Conservation (phyloP, 371 early-diverging fungal genomes). For the Enterocytospora artemiae region DNA sequence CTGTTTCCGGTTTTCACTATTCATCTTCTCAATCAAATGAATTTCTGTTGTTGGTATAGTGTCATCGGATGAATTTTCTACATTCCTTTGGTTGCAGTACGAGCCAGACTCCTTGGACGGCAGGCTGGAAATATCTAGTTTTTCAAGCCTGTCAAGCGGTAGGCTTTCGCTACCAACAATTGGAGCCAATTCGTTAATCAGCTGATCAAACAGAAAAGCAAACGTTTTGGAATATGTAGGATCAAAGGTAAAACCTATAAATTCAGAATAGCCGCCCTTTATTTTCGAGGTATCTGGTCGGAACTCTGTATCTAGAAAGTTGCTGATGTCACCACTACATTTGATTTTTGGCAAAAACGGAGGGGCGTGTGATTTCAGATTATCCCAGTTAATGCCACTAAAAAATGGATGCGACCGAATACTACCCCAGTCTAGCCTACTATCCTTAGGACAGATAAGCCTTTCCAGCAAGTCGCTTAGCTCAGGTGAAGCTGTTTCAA, state of each 20-base stretch:
- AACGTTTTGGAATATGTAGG: constrained; percentile 25
- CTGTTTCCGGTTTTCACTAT: background rate
- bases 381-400: constrained; percentile 68
- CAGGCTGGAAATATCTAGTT: background rate
- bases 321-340: constrained; percentile 64
- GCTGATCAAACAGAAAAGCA: background rate
- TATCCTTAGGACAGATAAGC: constrained; percentile 58
- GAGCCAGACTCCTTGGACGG: no score
- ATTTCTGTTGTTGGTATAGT: constrained; percentile 5
- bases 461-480: constrained; percentile 49
- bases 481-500: constrained; percentile 33
- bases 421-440: constrained; percentile 62
- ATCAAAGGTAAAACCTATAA: constrained; percentile 57
- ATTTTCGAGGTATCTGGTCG: constrained; percentile 58
- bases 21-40: constrained; percentile 1
- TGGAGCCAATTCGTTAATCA: background rate
- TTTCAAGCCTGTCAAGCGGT: background rate
- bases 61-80: background rate
- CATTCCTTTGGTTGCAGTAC: background rate
- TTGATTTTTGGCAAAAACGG: constrained; percentile 69
- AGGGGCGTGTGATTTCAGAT: constrained; percentile 60
- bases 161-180: background rate
- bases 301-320: constrained; percentile 61
- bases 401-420: constrained; percentile 78
- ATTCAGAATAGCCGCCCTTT: constrained; percentile 7